Evolutionary conservation across 2,329 filamentous ascomycete genomes (phyloP).

Genomic region (Lachnum nothofagi): DNA sequence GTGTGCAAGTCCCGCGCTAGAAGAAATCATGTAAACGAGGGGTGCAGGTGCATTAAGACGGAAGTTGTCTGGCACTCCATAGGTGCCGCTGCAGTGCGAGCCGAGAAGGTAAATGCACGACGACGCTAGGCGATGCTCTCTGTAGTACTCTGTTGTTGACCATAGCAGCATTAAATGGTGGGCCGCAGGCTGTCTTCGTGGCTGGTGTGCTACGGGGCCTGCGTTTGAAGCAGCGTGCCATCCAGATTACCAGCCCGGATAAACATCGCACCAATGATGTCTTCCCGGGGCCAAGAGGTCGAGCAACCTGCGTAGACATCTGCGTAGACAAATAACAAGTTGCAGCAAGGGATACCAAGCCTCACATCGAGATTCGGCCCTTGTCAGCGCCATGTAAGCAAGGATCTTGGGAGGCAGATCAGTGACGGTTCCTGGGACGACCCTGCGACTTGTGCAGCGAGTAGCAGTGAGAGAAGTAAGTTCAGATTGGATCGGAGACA

Average conservation of each 20-base stretch:
- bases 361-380: neutral
- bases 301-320: too few species aligned
- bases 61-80: neutral
- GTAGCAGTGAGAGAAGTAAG: too few species aligned
- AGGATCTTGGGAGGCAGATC: neutral
- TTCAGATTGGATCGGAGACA: too few species aligned
- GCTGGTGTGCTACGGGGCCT: neutral
- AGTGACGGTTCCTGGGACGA: constrained; percentile 7
- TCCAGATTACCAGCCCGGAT: constrained; percentile 7
- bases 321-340: neutral
- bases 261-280: constrained; percentile 8
- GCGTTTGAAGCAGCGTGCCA: constrained; percentile 6
- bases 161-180: too few species aligned
- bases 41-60: constrained; percentile 8
- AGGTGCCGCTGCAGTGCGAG: neutral
- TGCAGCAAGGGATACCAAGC: constrained; percentile 1
- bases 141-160: neutral
- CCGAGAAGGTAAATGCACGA: neutral
- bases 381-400: neutral
- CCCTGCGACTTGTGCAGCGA: neutral
- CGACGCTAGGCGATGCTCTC: neutral
- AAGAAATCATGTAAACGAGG: constrained; percentile 11
- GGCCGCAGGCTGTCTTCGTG: neutral
- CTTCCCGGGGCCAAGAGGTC: too few species aligned
- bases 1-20: constrained; percentile 12